These are phyloP conservation scores for Kokia cookei DNA, from an alignment of 441 rosid species.

Conservation along the genomic window DNA sequence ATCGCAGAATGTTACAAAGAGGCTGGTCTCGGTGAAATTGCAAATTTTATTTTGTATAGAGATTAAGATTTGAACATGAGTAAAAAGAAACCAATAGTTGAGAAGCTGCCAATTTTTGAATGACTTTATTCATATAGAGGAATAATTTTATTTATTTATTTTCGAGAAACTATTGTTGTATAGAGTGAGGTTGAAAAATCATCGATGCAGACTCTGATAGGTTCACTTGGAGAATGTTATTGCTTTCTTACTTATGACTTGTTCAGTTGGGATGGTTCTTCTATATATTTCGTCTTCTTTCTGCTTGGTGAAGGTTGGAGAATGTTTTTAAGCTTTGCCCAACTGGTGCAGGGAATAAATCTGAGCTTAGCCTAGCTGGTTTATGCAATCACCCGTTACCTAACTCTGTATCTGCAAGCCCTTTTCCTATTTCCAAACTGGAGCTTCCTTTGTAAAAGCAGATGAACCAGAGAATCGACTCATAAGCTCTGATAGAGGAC, in stretches of 20 bases:
- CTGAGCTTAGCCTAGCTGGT: background rate
- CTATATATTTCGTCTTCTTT: background rate
- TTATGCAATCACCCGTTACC: background rate
- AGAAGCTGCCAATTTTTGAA: constrained; percentile 5
- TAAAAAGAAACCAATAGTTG: background rate
- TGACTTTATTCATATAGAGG: background rate
- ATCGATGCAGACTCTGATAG: background rate
- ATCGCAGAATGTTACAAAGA: constrained; percentile 64
- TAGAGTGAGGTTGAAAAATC: background rate
- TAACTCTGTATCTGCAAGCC: background rate
- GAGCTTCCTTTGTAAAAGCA: background rate
- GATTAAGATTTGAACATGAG: constrained; percentile 28
- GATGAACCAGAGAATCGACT: too few relatives aligned
- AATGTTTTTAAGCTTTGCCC: background rate
- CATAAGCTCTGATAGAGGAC: too few relatives aligned
- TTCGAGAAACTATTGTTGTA: background rate
- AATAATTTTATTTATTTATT: background rate
- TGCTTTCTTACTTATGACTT: background rate
- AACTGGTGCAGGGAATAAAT: background rate
- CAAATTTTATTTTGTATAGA: constrained; percentile 44
- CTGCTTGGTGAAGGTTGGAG: background rate
- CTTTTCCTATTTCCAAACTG: background rate
- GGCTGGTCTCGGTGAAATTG: constrained; percentile 58
- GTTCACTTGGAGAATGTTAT: background rate
- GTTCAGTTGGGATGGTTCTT: background rate